Percentiles rank a stretch among this genome's conserved stretches.
phyloP scores from a whole-genome alignment of 345 rosid species.

The Physaria fendleri region DNA sequence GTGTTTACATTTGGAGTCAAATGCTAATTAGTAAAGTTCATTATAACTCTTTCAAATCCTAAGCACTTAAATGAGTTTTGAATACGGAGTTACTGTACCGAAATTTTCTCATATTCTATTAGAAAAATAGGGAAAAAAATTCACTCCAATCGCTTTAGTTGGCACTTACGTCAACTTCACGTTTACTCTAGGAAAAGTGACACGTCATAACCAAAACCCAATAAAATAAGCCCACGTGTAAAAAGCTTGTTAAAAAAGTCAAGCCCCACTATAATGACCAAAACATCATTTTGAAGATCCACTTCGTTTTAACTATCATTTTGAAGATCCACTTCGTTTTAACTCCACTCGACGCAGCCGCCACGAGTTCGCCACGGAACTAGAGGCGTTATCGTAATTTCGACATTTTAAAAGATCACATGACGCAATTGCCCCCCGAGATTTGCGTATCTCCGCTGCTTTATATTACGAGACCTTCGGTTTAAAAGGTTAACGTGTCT shows the following conservation, averaged over 20 bases:
- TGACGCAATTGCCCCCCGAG: conserved; percentile 17
- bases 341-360: conserved; percentile 18
- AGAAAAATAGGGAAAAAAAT: too few relatives aligned
- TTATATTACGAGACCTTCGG: conserved; percentile 23
- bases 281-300: not conserved
- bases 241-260: conserved; percentile 20
- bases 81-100: not conserved
- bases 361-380: conserved; percentile 6
- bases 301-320: too few relatives aligned
- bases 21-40: not conserved
- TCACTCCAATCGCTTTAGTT: not conserved
- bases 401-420: too few relatives aligned
- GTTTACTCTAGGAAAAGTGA: conserved; percentile 11
- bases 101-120: not conserved
- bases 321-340: not conserved
- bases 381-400: not conserved
- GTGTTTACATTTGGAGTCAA: not conserved
- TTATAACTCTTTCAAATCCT: not conserved
- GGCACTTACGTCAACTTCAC: conserved; percentile 24
- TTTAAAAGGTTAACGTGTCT: conserved; percentile 19
- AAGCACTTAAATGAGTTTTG: not conserved
- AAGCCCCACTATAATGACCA: conserved; percentile 23
- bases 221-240: not conserved
- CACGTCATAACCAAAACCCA: conserved; percentile 12
- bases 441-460: conserved; percentile 17